A percentile compares a stretch with the other conserved stretches of the same genome.
phyloP scores from a whole-genome alignment of 2,329 filamentous ascomycete genomes.

The Nothophaeocryptopus gaeumannii region DNA sequence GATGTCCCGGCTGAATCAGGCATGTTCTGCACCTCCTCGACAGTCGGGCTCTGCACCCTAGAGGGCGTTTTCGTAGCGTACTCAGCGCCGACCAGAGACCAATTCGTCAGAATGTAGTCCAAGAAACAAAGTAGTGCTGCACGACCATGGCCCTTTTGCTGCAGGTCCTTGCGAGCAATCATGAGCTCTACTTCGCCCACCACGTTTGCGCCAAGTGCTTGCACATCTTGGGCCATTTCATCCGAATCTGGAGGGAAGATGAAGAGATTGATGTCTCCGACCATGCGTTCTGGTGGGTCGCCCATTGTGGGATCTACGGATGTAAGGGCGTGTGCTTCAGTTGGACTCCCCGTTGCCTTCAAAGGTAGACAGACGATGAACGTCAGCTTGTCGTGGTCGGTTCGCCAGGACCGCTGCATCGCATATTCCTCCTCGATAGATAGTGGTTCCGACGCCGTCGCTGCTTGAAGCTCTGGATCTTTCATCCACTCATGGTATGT shows the following conservation, averaged over 20 bases:
- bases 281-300: slow-evolving; percentile 53
- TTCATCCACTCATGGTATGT: slow-evolving; percentile 92
- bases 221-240: slow-evolving; percentile 41
- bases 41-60: slow-evolving; percentile 9
- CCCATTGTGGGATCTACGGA: slow-evolving; percentile 41
- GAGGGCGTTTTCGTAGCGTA: slow-evolving; percentile 15
- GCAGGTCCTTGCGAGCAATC: slow-evolving; percentile 63
- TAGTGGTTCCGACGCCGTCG: slow-evolving; percentile 84
- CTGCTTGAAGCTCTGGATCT: slow-evolving; percentile 73
- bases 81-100: slow-evolving; percentile 46
- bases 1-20: neutral
- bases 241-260: slow-evolving; percentile 57
- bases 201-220: slow-evolving; percentile 32
- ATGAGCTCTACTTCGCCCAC: slow-evolving; percentile 82
- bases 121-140: slow-evolving; percentile 67
- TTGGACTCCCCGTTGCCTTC: neutral
- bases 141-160: slow-evolving; percentile 63
- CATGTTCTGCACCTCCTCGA: slow-evolving; percentile 12
- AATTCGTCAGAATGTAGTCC: slow-evolving; percentile 60
- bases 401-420: slow-evolving; percentile 87
- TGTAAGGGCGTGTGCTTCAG: neutral
- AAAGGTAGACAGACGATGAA: slow-evolving; percentile 72
- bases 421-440: slow-evolving; percentile 77
- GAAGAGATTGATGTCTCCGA: slow-evolving; percentile 64
- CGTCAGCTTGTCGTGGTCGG: slow-evolving; percentile 80